Conservation (phyloP, 2,329 filamentous ascomycete genomes). For the Blumeria graminis region DNA sequence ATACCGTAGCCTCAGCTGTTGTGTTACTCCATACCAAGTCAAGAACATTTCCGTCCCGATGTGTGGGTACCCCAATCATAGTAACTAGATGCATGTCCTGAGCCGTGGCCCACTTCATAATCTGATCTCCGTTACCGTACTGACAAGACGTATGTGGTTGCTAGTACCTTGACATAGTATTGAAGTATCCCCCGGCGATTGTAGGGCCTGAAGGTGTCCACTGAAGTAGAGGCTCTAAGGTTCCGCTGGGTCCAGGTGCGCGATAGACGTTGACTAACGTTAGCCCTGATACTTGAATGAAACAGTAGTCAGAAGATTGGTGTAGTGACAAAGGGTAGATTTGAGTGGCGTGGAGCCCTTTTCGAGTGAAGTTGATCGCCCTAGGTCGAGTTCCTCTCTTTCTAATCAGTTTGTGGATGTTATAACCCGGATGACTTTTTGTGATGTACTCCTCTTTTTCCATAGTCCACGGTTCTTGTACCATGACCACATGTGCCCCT, state of each 20-base stretch:
- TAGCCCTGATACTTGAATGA: no score
- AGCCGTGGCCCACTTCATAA: not conserved
- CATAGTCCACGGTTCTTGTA: not conserved
- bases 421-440: not conserved
- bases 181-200: not conserved
- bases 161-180: not conserved
- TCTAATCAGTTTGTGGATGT: no score
- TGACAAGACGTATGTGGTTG: not conserved
- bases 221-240: not conserved
- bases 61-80: not conserved
- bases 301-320: no score
- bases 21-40: not conserved
- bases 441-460: not conserved
- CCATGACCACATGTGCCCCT: not conserved
- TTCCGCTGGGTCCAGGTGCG: not conserved
- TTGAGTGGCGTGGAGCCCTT: no score
- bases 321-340: no score
- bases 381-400: no score
- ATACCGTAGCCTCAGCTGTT: not conserved
- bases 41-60: not conserved
- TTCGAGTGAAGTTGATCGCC: no score
- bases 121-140: no score
- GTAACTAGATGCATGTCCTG: not conserved
- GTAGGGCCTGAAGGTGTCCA: no score
- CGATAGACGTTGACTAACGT: not conserved